Percentiles rank a stretch among this genome's conserved stretches.
phyloP scores from a whole-genome alignment of 345 rosid genomes.

The Syzygium aromaticum region DNA sequence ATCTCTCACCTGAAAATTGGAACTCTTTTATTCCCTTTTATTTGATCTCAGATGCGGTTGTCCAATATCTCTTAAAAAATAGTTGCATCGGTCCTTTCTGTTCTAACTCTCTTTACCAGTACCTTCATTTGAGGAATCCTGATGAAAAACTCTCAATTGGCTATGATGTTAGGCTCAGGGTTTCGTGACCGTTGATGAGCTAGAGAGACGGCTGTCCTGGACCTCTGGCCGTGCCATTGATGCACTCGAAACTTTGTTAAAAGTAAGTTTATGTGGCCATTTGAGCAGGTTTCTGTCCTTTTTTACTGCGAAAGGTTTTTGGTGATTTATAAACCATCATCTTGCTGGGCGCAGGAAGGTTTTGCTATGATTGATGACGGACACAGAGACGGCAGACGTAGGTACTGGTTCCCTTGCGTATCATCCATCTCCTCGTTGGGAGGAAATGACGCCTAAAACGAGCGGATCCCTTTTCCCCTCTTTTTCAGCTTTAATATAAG shows the following conservation, averaged over 20 bases:
- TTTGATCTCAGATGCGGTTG: not conserved
- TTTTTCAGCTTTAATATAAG: not conserved
- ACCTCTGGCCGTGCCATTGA: conserved; percentile 76
- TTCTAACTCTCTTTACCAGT: not conserved
- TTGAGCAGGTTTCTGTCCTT: not conserved
- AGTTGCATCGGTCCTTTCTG: not conserved
- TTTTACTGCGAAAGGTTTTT: not conserved
- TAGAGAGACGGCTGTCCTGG: conserved; percentile 72
- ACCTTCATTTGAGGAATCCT: not conserved
- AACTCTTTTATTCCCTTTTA: not conserved
- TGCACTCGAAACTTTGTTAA: conserved; percentile 67
- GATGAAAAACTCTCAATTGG: not conserved
- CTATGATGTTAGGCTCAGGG: conserved; percentile 56
- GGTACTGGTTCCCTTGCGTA: conserved; percentile 87
- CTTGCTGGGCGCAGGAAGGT: conserved; percentile 34
- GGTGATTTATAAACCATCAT: conserved; percentile 11
- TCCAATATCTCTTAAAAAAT: not conserved
- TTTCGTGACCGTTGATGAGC: conserved; percentile 78
- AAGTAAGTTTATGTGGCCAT: conserved; percentile 25
- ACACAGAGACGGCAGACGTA: conserved; percentile 54
- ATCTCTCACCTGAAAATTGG: not conserved
- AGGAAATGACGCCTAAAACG: conserved; percentile 21
- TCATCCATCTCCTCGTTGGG: conserved; percentile 45
- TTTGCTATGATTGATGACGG: conserved; percentile 87
- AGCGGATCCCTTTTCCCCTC: not conserved